phyloP scores from a whole-genome alignment of 768 basidiomycete species.

The Mycena rosella region DNA sequence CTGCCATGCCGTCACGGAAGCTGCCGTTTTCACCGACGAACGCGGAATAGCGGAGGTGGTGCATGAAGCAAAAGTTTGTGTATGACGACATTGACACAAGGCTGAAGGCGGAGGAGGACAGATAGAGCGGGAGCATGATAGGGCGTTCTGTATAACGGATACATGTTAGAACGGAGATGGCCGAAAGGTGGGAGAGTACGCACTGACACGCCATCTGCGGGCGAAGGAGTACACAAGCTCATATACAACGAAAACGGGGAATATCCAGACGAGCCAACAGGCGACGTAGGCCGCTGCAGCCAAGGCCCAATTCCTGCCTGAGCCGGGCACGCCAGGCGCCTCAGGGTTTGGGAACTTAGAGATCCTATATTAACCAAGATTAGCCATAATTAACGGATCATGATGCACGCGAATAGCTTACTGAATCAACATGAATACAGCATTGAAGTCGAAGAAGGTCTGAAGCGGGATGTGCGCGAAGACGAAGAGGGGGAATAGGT shows the following conservation, averaged over 20 bases:
- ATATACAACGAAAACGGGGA: slow-evolving; percentile 81
- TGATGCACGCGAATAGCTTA: slow-evolving; percentile 58
- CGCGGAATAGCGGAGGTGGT: slow-evolving; percentile 81
- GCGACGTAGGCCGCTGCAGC: slow-evolving; percentile 87
- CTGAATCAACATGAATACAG: slow-evolving; percentile 86
- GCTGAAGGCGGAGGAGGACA: slow-evolving; percentile 84
- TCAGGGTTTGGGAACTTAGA: slow-evolving; percentile 80
- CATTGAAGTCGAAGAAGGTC: slow-evolving; percentile 91
- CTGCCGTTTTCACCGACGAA: slow-evolving; percentile 66
- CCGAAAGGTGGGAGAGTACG: slow-evolving; percentile 52
- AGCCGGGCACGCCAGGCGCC: slow-evolving; percentile 76
- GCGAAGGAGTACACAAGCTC: slow-evolving; percentile 82
- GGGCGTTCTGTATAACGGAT: slow-evolving; percentile 75
- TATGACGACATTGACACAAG: slow-evolving; percentile 84
- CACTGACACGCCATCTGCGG: slow-evolving; percentile 84
- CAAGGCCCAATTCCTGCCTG: slow-evolving; percentile 84
- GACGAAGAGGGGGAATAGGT: slow-evolving; percentile 75
- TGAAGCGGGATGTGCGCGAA: slow-evolving; percentile 83
- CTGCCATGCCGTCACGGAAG: slow-evolving; percentile 75
- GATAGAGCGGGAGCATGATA: slow-evolving; percentile 83
- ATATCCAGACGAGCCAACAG: slow-evolving; percentile 82
- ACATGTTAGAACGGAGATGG: slow-evolving; percentile 19
- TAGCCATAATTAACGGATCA: slow-evolving; percentile 23
- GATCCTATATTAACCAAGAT: slow-evolving; percentile 60
- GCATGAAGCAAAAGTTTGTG: slow-evolving; percentile 86